phyloP scores from a whole-genome alignment of 176 grass and related monocot species.

The Phyllostachys edulis region DNA sequence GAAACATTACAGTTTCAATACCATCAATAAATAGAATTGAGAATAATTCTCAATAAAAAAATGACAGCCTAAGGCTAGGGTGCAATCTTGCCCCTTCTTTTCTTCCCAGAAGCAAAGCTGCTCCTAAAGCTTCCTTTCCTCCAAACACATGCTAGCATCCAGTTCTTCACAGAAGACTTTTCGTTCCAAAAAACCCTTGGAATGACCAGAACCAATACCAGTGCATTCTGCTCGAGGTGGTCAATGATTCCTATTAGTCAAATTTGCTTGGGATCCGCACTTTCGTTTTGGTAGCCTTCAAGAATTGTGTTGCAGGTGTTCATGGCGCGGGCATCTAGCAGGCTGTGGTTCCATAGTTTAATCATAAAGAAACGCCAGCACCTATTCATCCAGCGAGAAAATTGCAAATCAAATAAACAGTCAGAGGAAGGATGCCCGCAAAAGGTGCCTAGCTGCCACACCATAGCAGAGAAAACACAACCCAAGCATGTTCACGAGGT shows the following conservation, averaged over 20 bases:
- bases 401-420: constrained; percentile 15
- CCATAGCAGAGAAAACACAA: too few species aligned
- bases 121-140: background rate
- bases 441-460: background rate
- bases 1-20: background rate
- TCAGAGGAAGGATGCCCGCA: background rate
- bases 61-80: background rate
- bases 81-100: background rate
- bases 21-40: constrained; percentile 11
- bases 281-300: constrained; percentile 59
- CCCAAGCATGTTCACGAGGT: background rate
- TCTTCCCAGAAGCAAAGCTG: background rate
- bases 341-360: constrained; percentile 96
- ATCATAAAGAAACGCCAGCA: constrained; percentile 91
- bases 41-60: background rate
- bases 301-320: constrained; percentile 73
- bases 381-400: constrained; percentile 44
- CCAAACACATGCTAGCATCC: background rate
- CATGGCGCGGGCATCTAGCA: constrained; percentile 81
- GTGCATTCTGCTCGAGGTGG: background rate
- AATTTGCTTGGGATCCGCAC: constrained; percentile 42
- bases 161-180: background rate
- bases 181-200: background rate
- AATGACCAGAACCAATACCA: background rate
- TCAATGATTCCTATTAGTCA: background rate